Evolutionary conservation across 2,329 filamentous ascomycete genomes (phyloP), one percentile per base, ranked within the genome.

Genomic region (Diaporthe destruens): DNA sequence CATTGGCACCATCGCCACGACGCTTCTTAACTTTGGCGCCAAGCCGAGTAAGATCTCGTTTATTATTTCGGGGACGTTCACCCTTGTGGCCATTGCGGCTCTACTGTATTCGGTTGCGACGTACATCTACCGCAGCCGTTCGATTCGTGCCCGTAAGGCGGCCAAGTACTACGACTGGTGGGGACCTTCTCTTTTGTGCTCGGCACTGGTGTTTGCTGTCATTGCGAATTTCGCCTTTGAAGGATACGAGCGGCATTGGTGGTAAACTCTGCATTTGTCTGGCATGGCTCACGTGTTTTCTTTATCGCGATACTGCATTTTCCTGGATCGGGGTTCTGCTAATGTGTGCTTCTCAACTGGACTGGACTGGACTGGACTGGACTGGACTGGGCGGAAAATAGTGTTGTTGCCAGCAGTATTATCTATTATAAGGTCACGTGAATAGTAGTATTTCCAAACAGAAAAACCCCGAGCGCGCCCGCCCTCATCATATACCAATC

Each of bases 91-190:
- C 2, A 88, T 95, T 53, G 74, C 92, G 8, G 90, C 93, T 39
- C 87, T 99, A n/a, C 82, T 93, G 71, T 99, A 99, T 82, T 93
- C 92, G 29, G 91, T 97, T 53, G 89, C 87, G 61, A 90, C 97
- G 69, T 99, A 98, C 80, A 85, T 98, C 29, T 97, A 96, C 89
- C 90, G 96, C 71, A 95, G 96, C 76, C 87, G 89, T 75, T 94
- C 94, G 74, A 98, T 98, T 79, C 90, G 94, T 76, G 91, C 92
- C 77, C 88, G 96, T 68, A 91, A 91, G 75, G 94, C 93, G n/a
- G 94, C 96, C 53, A 92, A 91, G 77, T 99, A 96, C 82, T 96
- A 98, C 81, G 96, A 99, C 81, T 92, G 90, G 77, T 93, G 91
- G 87, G 96, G 96, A 0, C 96, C 96, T 0, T 95, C 88, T 5